Percentiles rank a stretch among this genome's conserved stretches.
These are phyloP conservation scores for Paecilomyces niveus DNA, from an alignment of 2,329 filamentous ascomycete genomes.

Conservation along the genomic window DNA sequence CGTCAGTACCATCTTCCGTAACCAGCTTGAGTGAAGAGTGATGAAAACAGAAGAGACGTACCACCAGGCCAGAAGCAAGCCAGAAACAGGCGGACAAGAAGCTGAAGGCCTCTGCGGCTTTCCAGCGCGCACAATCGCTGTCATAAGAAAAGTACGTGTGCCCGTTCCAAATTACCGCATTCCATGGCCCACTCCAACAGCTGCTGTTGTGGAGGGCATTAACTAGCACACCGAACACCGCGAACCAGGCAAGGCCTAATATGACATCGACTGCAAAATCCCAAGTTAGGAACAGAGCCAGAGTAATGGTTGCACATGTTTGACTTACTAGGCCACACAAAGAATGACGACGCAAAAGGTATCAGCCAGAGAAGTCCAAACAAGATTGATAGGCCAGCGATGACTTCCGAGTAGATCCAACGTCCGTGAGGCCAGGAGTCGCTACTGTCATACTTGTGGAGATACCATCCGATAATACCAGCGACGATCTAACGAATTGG, in stretches of 20 bases:
- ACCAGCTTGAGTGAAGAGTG: not conserved
- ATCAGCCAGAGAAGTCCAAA: conserved; percentile 66
- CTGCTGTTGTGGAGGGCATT: not conserved
- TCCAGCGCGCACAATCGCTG: conserved; percentile 61
- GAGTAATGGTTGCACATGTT: not conserved
- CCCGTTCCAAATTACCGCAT: conserved; percentile 52
- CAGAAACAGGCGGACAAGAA: conserved; percentile 67
- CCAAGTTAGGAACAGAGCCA: conserved; percentile 3
- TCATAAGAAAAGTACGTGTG: conserved; percentile 6
- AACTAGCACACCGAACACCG: not conserved
- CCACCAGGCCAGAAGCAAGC: conserved; percentile 58
- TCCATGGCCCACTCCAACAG: not conserved
- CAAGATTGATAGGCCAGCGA: conserved; percentile 62
- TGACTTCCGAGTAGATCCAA: conserved; percentile 68
- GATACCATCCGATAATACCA: conserved; percentile 61
- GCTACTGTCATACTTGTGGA: conserved; percentile 44
- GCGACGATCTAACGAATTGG: conserved; percentile 48
- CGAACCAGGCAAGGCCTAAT: conserved; percentile 47
- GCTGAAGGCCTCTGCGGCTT: conserved; percentile 62
- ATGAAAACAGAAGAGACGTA: conserved; percentile 9
- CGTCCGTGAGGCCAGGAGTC: conserved; percentile 53
- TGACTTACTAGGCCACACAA: conserved; percentile 54
- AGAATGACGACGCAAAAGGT: conserved; percentile 60
- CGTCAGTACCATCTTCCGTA: not conserved
- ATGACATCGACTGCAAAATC: conserved; percentile 51